Evolutionary conservation across 163 green algal species (phyloP).

Genomic region (Chlamydomonas reinhardtii): DNA sequence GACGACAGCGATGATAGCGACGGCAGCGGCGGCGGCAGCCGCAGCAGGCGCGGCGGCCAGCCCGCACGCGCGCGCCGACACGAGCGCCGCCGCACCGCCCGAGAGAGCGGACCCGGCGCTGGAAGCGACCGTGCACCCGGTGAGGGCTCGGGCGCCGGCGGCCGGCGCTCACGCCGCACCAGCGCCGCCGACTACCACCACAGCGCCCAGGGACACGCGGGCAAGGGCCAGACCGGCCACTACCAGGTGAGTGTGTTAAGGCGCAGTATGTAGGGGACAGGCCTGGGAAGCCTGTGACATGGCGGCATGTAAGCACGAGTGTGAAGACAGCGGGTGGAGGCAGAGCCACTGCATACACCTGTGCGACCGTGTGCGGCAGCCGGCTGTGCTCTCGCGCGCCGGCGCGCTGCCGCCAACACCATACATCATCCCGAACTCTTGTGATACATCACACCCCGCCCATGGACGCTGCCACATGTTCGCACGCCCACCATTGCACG

Average conservation of each 20-base stretch:
- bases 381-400: no score
- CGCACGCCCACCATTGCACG: neutral
- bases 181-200: conserved; percentile 13
- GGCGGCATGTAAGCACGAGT: no score
- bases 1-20: conserved; percentile 27
- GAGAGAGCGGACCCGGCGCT: neutral
- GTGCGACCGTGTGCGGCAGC: no score
- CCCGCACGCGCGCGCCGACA: conserved; percentile 11
- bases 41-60: conserved; percentile 20
- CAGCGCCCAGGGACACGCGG: neutral
- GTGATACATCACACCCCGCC: no score
- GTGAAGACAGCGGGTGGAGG: no score
- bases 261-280: no score
- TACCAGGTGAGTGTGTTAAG: conserved; percentile 44
- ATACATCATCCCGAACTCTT: no score
- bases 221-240: conserved; percentile 1
- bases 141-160: no score
- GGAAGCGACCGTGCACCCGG: no score
- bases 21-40: conserved; percentile 2
- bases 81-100: conserved; percentile 32
- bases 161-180: neutral
- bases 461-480: neutral
- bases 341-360: no score
- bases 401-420: no score
- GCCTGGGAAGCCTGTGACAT: no score